Conservation (phyloP, 805 yeast genomes). For the Candida multigemmis region DNA sequence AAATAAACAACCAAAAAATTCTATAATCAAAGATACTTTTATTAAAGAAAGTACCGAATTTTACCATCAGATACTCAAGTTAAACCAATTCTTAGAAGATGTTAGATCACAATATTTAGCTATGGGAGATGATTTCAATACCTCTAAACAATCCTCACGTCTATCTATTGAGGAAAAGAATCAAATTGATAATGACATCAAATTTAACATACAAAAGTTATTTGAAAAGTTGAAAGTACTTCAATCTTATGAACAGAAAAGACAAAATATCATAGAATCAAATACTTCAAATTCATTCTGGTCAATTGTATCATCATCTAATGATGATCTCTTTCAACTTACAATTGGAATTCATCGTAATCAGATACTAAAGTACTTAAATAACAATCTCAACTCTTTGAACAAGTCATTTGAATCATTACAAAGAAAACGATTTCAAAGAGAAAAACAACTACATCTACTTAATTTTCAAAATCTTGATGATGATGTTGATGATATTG, state of each 20-base stretch:
- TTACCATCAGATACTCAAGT: constrained; percentile 17
- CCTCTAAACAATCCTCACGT: constrained; percentile 3
- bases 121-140: constrained; percentile 9
- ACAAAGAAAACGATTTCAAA: constrained; percentile 38
- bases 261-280: constrained; percentile 16
- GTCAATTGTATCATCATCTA: constrained; percentile 8
- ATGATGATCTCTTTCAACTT: constrained; percentile 19
- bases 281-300: constrained; percentile 6
- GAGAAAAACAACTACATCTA: constrained; percentile 26
- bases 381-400: constrained; percentile 30
- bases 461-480: constrained; percentile 34
- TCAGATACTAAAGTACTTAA: constrained; percentile 41
- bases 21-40: constrained; percentile 27
- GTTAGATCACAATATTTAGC: constrained; percentile 18
- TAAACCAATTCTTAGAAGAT: constrained; percentile 20
- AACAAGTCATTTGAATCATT: constrained; percentile 39
- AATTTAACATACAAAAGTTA: constrained; percentile 41
- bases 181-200: constrained; percentile 46
- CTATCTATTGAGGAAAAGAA: constrained; percentile 43
- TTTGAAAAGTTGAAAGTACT: constrained; percentile 41
- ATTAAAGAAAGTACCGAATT: constrained; percentile 29
- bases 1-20: constrained; percentile 3
- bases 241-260: constrained; percentile 42
- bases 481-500: constrained; percentile 22
- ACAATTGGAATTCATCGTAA: constrained; percentile 37